phyloP scores from a whole-genome alignment of 805 yeast genomes.

The Saccharomycopsis malanga region DNA sequence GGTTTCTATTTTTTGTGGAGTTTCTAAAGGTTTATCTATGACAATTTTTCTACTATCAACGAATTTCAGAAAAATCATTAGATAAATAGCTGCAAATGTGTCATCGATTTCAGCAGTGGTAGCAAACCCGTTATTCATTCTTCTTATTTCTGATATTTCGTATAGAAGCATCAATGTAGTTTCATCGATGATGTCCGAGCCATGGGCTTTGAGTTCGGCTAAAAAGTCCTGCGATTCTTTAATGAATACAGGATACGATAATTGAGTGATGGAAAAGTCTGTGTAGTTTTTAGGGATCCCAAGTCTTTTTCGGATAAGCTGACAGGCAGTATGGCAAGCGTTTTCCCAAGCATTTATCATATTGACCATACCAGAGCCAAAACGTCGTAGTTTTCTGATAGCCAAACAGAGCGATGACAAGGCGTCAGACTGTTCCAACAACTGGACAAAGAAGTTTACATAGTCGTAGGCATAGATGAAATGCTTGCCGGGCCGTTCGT shows the following conservation, averaged over 20 bases:
- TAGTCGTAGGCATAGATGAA: slow-evolving; percentile 72
- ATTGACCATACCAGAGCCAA: slow-evolving; percentile 68
- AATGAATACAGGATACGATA: slow-evolving; percentile 39
- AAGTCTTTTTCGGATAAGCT: slow-evolving; percentile 41
- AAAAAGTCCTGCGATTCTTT: slow-evolving; percentile 32
- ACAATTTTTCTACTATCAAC: no score
- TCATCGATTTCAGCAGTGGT: slow-evolving; percentile 73
- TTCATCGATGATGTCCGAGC: slow-evolving; percentile 33
- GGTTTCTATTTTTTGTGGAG: neutral
- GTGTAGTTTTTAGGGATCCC: slow-evolving; percentile 40
- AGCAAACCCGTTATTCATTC: slow-evolving; percentile 75
- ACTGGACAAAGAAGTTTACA: slow-evolving; percentile 51
- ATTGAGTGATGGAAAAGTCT: slow-evolving; percentile 42
- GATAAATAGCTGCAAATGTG: slow-evolving; percentile 53
- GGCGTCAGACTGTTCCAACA: slow-evolving; percentile 49
- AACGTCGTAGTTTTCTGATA: slow-evolving; percentile 68
- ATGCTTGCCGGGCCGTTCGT: slow-evolving; percentile 89
- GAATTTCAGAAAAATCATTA: slow-evolving; percentile 36
- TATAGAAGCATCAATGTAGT: slow-evolving; percentile 38
- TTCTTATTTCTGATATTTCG: slow-evolving; percentile 53
- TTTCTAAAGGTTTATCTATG: neutral
- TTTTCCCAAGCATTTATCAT: slow-evolving; percentile 61
- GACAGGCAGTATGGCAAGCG: slow-evolving; percentile 45
- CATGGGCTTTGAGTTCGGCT: slow-evolving; percentile 23
- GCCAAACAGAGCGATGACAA: slow-evolving; percentile 51